A percentile compares a stretch with the other conserved stretches of the same genome.
Evolutionary conservation across 169 alveolate species (phyloP).

Genomic region (Plasmodium berghei): DNA sequence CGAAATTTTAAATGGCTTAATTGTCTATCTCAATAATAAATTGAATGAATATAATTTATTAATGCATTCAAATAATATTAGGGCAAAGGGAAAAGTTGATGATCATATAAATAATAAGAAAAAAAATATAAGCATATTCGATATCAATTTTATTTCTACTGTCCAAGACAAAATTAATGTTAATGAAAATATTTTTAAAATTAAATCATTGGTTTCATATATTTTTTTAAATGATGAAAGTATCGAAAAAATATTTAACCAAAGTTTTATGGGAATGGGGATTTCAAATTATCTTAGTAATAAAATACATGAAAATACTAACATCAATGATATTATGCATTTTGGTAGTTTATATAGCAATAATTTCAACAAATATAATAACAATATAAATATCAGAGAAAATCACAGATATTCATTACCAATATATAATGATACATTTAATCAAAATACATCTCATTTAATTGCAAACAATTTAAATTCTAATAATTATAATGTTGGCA

Average conservation of each 20-base stretch:
- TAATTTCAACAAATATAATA: not conserved
- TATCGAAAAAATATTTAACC: slow-evolving; percentile 2
- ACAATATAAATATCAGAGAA: not conserved
- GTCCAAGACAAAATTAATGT: slow-evolving; percentile 20
- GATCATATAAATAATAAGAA: not conserved
- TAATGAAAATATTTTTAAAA: slow-evolving; percentile 28
- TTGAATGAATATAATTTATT: slow-evolving; percentile 19
- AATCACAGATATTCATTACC: no score
- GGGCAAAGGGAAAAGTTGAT: not conserved
- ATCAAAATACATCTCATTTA: no score
- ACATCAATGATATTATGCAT: not conserved
- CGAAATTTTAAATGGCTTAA: slow-evolving; percentile 41
- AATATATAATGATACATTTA: no score
- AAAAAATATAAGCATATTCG: slow-evolving; percentile 25
- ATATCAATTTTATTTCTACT: slow-evolving; percentile 25
- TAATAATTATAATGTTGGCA: not conserved
- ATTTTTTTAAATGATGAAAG: slow-evolving; percentile 12
- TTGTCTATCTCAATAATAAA: slow-evolving; percentile 29
- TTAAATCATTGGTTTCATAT: slow-evolving; percentile 19
- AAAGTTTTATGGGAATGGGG: slow-evolving; percentile 1
- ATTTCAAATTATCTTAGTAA: no score
- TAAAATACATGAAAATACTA: not conserved
- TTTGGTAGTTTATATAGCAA: not conserved
- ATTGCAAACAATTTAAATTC: not conserved
- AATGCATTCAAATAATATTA: not conserved